A percentile compares a stretch with the other conserved stretches of the same genome.
Conservation (phyloP, 169 alveolate species). For the Theileria orientalis region DNA sequence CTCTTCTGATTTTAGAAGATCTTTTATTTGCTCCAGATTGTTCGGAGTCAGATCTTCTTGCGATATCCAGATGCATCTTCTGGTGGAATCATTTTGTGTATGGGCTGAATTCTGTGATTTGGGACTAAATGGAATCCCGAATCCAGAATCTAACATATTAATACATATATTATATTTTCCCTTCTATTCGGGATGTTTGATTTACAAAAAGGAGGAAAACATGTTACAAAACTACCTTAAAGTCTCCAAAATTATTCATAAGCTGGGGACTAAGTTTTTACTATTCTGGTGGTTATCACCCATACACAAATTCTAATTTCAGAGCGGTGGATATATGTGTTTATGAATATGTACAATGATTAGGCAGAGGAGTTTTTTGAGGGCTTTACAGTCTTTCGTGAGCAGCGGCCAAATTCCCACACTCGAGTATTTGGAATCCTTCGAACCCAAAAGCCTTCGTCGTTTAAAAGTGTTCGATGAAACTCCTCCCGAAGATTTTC, state of each 20-base stretch:
- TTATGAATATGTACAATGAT: conserved; percentile 22
- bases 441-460: conserved; percentile 63
- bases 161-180: conserved; percentile 2
- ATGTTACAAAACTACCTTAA: neutral
- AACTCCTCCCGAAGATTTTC: conserved; percentile 76
- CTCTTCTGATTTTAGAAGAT: conserved; percentile 14
- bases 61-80: conserved; percentile 52
- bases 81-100: neutral
- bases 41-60: conserved; percentile 24
- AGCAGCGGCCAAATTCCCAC: conserved; percentile 65
- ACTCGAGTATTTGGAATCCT: conserved; percentile 65
- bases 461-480: conserved; percentile 69
- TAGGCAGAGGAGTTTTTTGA: conserved; percentile 23
- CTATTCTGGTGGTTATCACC: too few species aligned
- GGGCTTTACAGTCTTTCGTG: conserved; percentile 55
- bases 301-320: neutral
- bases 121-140: conserved; percentile 41
- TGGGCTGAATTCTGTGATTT: neutral
- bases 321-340: neutral
- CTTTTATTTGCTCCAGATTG: conserved; percentile 6
- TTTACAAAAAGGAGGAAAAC: neutral
- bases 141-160: conserved; percentile 35
- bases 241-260: too few species aligned
- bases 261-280: too few species aligned
- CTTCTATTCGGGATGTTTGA: neutral